Evolutionary conservation across 331 rosid genomes (phyloP), one percentile per base, ranked within the genome.

Genomic region (Prunus yedoensis): DNA sequence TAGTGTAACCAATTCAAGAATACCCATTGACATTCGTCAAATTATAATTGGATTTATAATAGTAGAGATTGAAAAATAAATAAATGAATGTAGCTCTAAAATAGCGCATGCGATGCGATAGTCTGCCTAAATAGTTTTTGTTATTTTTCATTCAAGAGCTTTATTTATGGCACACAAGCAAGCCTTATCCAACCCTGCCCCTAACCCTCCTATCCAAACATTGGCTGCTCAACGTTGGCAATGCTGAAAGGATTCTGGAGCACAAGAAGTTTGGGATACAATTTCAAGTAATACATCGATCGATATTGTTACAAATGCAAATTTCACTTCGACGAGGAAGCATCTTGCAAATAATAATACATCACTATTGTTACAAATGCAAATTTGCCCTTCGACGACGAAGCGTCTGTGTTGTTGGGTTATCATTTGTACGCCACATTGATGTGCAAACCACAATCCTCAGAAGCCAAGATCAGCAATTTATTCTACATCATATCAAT

Each of bases 401-500:
- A 23, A 5, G 6, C 14, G 10, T 4, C 12, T 28, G 60, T 66
- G 63, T 27, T 78, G 23, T 21, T 21, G 23, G 46, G 67, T 5
- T 74, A 43, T 73, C 74, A 70, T 79, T 38, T 49, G 27, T 60
- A 74, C 66, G 73, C 82, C 80, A 77, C 51, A 66, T 52, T 68
- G 65, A 32, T 74, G 83, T 66, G 79, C 68, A 54, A 52, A 73
- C 77, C 50, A n/a, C n/a, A 47, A 59, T 81, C 57, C 75, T 75
- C 51, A 58, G 74, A 74, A 32, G 78, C 74, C 78, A 64, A 75
- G 64, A 73, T 62, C 66, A 25, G 82, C 74, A 66, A 61, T 67
- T 71, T 66, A 79, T 77, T 91, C 90, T 87, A 75, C 83, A 80
- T 16, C 4, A 81, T 56, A 64, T 68, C 41, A 52, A 32, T 23